These are phyloP conservation scores for Elymus sibiricus DNA, from an alignment of 176 grass and related monocot genomes.

Conservation along the genomic window DNA sequence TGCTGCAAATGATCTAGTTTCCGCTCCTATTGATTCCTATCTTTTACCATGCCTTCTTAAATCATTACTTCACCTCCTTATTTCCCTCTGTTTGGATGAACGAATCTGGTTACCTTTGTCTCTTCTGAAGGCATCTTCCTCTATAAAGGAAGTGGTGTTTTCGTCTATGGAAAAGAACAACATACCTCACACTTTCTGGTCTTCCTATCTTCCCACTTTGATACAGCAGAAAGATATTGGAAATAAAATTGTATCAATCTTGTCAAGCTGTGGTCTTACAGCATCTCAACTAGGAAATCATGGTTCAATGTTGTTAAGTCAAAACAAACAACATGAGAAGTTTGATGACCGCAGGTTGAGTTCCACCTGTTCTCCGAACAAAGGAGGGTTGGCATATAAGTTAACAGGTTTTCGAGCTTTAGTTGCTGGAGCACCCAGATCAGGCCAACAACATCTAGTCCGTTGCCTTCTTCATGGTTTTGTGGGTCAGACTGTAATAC, in stretches of 20 bases:
- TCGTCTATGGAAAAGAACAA: conserved; percentile 64
- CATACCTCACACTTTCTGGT: conserved; percentile 52
- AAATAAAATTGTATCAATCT: conserved; percentile 58
- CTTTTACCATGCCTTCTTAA: conserved; percentile 74
- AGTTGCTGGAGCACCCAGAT: conserved; percentile 73
- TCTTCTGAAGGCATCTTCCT: conserved; percentile 63
- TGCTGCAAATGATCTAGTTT: conserved; percentile 70
- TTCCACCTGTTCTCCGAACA: conserved; percentile 31
- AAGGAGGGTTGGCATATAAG: conserved; percentile 49
- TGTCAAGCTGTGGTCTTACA: conserved; percentile 68
- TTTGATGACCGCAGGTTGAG: conserved; percentile 42
- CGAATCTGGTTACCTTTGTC: conserved; percentile 79
- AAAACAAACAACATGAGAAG: conserved; percentile 35
- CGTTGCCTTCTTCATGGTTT: conserved; percentile 87
- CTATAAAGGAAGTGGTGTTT: conserved; percentile 61
- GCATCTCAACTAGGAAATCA: conserved; percentile 44
- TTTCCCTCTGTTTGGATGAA: conserved; percentile 78
- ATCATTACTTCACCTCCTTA: conserved; percentile 63
- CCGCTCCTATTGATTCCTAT: conserved; percentile 69
- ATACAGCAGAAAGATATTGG: conserved; percentile 54
- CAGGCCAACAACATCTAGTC: conserved; percentile 76
- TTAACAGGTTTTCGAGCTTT: conserved; percentile 76
- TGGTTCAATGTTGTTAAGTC: conserved; percentile 28
- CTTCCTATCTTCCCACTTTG: conserved; percentile 61
- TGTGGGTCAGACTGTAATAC: conserved; percentile 72